These are phyloP conservation scores for Phytophthora lateralis DNA, from an alignment of 352 stramenopile genomes.

Conservation along the genomic window DNA sequence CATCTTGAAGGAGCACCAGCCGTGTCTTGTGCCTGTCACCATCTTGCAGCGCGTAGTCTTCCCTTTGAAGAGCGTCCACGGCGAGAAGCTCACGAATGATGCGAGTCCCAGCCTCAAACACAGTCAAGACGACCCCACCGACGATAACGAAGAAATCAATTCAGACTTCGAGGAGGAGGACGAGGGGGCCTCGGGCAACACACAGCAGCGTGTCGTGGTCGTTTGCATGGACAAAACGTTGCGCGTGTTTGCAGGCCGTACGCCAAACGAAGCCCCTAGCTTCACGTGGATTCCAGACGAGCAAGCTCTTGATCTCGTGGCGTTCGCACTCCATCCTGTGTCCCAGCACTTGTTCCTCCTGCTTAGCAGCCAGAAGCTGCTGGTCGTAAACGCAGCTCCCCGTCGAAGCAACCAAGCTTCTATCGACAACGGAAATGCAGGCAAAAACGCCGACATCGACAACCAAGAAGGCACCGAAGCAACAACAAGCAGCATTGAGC, in stretches of 20 bases:
- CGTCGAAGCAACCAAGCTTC: conserved; percentile 3
- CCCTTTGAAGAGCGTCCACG: conserved; percentile 13
- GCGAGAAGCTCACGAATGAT: background rate
- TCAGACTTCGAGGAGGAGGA: conserved; percentile 27
- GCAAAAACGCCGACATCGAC: conserved; percentile 9
- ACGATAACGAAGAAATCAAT: conserved; percentile 6
- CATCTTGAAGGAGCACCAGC: conserved; percentile 69
- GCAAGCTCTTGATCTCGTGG: conserved; percentile 58
- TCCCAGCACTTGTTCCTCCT: conserved; percentile 60
- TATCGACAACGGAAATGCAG: background rate
- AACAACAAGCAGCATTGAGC: conserved; percentile 34
- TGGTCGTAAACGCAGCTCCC: conserved; percentile 49
- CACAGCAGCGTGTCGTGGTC: conserved; percentile 55
- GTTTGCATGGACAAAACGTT: conserved; percentile 75
- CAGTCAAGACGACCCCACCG: conserved; percentile 8
- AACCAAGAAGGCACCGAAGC: conserved; percentile 17
- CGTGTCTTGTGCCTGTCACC: conserved; percentile 59
- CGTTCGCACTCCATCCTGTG: conserved; percentile 60
- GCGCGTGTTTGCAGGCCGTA: conserved; percentile 55
- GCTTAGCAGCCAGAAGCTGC: conserved; percentile 58
- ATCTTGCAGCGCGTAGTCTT: conserved; percentile 56
- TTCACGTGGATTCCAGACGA: conserved; percentile 82
- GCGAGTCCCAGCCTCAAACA: background rate
- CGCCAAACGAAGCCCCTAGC: conserved; percentile 54
- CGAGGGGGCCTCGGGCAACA: conserved; percentile 1